Evolutionary conservation across 345 rosid genomes (phyloP), one percentile per base, ranked within the genome.

Genomic region (Boechera divaricarpa): DNA sequence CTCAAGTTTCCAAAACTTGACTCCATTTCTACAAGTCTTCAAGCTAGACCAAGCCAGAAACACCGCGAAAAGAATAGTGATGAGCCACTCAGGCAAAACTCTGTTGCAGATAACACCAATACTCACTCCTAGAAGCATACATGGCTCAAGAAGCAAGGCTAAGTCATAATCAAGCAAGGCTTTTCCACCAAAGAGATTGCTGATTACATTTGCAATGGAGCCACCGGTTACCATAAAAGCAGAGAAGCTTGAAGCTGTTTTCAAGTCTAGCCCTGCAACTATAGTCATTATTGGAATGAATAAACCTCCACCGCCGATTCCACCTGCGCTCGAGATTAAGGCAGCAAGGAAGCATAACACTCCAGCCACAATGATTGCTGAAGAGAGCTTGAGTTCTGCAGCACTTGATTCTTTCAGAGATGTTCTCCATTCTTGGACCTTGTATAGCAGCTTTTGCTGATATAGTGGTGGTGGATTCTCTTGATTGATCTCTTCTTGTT

Each of bases 161-260:
- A 92, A 85, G 28, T 90, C 95, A 12, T 85, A 90, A 65, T 94
- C 92, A 65, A 89, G 83, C 70, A 86, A 62, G 55, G 79, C 59
- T 73, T 78, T 82, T 1, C 79, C 83, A 11, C 80, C 44, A 39
- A 83, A 75, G 69, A 87, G 62, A 63, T 86, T 77, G 81, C 75
- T 88, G 42, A 87, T 63, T 7, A 92, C 95, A 41, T 94, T 94
- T 0, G 95, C 97, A 18, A 85, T 45, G 0, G 98, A 92, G 5
- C 98, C 97, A 24, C 95, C 98, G 0, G 98, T 86, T 53, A 94
- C 98, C 98, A 92, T 92, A 74, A 94, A 90, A 77, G 94, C 95
- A 41, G 98, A 92, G 84, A 89, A 90, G 67, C 85, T 64, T 0
- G 97, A 84, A 7, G 98, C 98, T 15, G 89, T 83, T 83, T 85